phyloP scores from a whole-genome alignment of 495 filamentous ascomycete species.

The Hyaloscypha bicolor region DNA sequence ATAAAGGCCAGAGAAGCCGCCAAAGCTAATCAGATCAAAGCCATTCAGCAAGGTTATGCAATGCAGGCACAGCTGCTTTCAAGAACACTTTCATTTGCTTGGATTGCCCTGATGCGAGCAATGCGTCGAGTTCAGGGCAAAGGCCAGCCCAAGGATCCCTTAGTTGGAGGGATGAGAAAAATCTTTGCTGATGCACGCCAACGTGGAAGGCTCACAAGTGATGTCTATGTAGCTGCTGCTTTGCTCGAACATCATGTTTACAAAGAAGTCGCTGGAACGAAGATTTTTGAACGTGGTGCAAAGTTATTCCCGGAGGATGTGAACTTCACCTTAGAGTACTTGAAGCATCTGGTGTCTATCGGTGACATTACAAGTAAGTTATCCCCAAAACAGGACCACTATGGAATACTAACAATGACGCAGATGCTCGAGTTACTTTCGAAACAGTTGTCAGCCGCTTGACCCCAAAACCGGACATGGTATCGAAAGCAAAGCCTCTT shows the following conservation, averaged over 20 bases:
- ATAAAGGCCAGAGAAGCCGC: constrained; percentile 53
- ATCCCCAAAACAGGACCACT: background rate
- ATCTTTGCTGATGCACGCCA: constrained; percentile 86
- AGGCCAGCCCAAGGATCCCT: constrained; percentile 56
- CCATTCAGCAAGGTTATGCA: constrained; percentile 68
- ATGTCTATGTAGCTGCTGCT: constrained; percentile 90
- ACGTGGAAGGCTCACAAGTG: constrained; percentile 82
- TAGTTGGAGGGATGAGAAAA: constrained; percentile 73
- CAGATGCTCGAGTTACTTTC: constrained; percentile 92
- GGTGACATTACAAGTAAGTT: constrained; percentile 91
- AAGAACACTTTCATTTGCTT: constrained; percentile 81
- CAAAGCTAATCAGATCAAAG: constrained; percentile 67
- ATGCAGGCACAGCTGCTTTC: constrained; percentile 73
- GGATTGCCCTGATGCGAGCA: constrained; percentile 91
- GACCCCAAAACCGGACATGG: constrained; percentile 68
- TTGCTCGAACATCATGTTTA: constrained; percentile 95
- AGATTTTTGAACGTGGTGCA: constrained; percentile 92
- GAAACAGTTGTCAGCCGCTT: constrained; percentile 85
- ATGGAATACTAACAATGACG: constrained; percentile 12
- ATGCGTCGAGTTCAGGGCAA: constrained; percentile 96
- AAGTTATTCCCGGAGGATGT: constrained; percentile 93
- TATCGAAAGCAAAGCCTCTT: constrained; percentile 77
- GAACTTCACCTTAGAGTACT: constrained; percentile 85
- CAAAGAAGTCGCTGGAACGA: constrained; percentile 85
- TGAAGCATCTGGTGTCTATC: constrained; percentile 88